phyloP scores from a whole-genome alignment of 495 filamentous ascomycete species.

The Staphylotrichum longicolle region DNA sequence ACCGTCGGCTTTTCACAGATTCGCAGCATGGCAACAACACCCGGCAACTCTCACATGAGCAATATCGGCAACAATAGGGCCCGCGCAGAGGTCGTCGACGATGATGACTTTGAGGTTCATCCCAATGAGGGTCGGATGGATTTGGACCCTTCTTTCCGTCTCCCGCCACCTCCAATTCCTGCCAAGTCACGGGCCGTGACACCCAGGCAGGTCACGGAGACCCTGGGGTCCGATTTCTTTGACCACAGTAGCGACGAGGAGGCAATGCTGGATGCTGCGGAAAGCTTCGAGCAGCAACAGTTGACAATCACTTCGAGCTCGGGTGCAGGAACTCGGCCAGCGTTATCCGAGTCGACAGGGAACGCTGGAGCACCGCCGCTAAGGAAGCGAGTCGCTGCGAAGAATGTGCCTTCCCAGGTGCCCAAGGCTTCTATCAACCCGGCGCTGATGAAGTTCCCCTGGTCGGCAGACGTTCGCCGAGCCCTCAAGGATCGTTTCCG shows the following conservation, averaged over 20 bases:
- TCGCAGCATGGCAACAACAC: not conserved
- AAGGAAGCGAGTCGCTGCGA: slow-evolving; percentile 31
- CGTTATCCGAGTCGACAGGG: slow-evolving; percentile 40
- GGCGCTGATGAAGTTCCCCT: slow-evolving; percentile 54
- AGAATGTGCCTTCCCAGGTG: slow-evolving; percentile 28
- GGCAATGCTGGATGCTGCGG: slow-evolving; percentile 63
- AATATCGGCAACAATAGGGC: slow-evolving; percentile 2
- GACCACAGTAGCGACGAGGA: slow-evolving; percentile 62
- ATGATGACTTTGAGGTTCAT: slow-evolving; percentile 44
- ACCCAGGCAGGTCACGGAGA: not conserved
- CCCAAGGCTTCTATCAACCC: slow-evolving; percentile 35
- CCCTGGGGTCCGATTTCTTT: not conserved
- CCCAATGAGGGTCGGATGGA: slow-evolving; percentile 19
- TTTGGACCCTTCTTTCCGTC: not conserved
- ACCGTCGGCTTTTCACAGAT: slow-evolving; percentile 3
- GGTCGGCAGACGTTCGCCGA: slow-evolving; percentile 81
- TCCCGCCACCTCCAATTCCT: not conserved
- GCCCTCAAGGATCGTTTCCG: slow-evolving; percentile 77
- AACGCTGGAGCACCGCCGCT: slow-evolving; percentile 25
- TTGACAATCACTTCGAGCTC: slow-evolving; percentile 29
- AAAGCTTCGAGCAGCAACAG: slow-evolving; percentile 52
- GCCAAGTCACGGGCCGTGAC: slow-evolving; percentile 1
- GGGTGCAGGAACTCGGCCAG: slow-evolving; percentile 29
- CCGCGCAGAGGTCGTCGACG: slow-evolving; percentile 34
- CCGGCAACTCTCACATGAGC: not conserved